Base-by-base conservation (phyloP, 2,329 filamentous ascomycete genomes). In the Claviceps fusiformis region DNA sequence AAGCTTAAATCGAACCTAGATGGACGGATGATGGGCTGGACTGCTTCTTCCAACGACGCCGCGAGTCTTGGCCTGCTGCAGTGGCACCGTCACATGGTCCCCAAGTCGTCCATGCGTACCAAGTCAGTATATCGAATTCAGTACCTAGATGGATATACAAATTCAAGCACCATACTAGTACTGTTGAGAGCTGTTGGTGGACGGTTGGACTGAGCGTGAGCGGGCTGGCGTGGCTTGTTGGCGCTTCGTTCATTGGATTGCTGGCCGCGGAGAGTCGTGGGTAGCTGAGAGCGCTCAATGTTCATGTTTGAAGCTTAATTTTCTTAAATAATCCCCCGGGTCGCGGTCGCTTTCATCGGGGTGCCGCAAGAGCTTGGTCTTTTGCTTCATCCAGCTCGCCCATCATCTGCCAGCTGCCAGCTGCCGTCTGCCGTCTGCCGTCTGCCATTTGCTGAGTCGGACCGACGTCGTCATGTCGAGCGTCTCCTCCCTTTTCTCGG, bases 401-500 rank as follows among this genome's bases (percentile, higher is more conserved):
- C 24, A 24, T 24, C 37, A 41, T 15, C 44, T 46, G 44, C 15
- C 44, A 7, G 27, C 17, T 44, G 50, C 50, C 39, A 19, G 11
- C 17, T 17, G 27, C 15, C 24, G 24, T 24, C 24, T 24, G 24
- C 24, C 24, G 24, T 43, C 13, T 43, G 50, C 50, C 37, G 11
- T 19, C 15, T 15, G 27, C 13, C 24, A 24, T 3, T 31, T 39
- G 49, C 37, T 17, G 35, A 37, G 33, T 35, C 6, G 24, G 24
- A 24, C 17, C 10, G 33, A n/a, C 13, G 15, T 17, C n/a, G 44
- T 44, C 52, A 56, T 58, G 56, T 56, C 56, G 39, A 54, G 37
- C 31, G 48, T 56, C 52, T 46, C 56, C 24, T 58, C 56, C 39
- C 45, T 52, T 56, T 50, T 53, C 59, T 59, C 61, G 59, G 57